phyloP scores from a whole-genome alignment of 2,329 filamentous ascomycete genomes.

The Talaromyces amestolkiae region DNA sequence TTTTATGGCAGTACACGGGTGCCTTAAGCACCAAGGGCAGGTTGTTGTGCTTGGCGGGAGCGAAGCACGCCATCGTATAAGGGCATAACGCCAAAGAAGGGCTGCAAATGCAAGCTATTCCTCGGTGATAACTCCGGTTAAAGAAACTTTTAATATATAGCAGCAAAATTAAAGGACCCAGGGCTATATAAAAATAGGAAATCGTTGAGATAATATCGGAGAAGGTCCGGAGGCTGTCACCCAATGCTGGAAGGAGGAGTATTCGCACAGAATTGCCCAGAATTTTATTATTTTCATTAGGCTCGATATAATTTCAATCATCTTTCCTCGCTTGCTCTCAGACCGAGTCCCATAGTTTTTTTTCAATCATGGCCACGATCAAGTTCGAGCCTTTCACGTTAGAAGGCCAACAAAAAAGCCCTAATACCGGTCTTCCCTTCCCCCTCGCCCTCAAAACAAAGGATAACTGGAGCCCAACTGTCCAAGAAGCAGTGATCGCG shows the following conservation, averaged over 20 bases:
- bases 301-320: too few relatives aligned
- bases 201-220: background rate
- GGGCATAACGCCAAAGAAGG: background rate
- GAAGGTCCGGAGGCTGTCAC: background rate
- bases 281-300: background rate
- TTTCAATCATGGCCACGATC: background rate
- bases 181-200: background rate
- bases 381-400: background rate
- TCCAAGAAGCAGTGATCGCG: background rate
- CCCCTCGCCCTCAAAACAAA: background rate
- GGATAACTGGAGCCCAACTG: background rate
- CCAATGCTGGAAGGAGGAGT: background rate
- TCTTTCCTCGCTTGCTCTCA: too few relatives aligned
- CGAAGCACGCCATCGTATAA: background rate
- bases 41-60: background rate
- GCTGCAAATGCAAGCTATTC: background rate
- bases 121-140: background rate
- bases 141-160: background rate
- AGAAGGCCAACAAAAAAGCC: background rate
- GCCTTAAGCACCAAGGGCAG: background rate
- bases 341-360: too few relatives aligned
- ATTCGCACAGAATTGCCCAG: background rate
- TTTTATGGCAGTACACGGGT: background rate
- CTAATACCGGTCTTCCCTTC: background rate
- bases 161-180: background rate